A percentile compares a stretch with the other conserved stretches of the same genome.
phyloP scores from a whole-genome alignment of 257 asterid genomes.

The Penstemon davidsonii region DNA sequence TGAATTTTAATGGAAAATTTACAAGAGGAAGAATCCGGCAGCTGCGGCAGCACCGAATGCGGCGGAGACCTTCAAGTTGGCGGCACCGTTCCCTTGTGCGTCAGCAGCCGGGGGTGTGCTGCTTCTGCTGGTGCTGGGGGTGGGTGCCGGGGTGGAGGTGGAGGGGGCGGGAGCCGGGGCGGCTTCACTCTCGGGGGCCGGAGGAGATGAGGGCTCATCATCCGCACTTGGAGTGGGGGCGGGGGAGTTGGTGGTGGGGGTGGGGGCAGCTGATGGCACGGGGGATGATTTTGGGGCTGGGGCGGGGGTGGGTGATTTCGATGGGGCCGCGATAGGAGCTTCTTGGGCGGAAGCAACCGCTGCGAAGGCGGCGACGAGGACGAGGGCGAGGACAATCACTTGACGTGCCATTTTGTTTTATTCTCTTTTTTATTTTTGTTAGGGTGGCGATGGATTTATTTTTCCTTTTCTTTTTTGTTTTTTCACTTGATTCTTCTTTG shows the following conservation, averaged over 20 bases:
- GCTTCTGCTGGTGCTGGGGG: slow-evolving; percentile 15
- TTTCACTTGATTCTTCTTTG: slow-evolving; percentile 39
- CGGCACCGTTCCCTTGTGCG: slow-evolving; percentile 30
- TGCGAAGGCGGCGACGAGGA: slow-evolving; percentile 50
- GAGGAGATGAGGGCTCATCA: slow-evolving; percentile 47
- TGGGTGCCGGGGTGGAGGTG: slow-evolving; percentile 26
- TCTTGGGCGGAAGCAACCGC: slow-evolving; percentile 53
- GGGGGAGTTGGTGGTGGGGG: slow-evolving; percentile 13
- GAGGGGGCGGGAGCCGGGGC: slow-evolving; percentile 15
- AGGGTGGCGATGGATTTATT: neutral
- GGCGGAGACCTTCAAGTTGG: slow-evolving; percentile 50
- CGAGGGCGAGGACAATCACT: slow-evolving; percentile 41
- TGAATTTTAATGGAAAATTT: slow-evolving; percentile 7
- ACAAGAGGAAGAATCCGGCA: slow-evolving; percentile 52
- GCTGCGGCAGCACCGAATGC: slow-evolving; percentile 40
- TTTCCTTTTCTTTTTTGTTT: neutral
- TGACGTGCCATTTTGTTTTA: slow-evolving; percentile 59
- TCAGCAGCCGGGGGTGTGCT: slow-evolving; percentile 24
- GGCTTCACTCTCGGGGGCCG: slow-evolving; percentile 36
- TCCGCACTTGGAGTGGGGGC: slow-evolving; percentile 28
- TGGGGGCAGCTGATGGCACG: neutral
- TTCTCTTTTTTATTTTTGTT: neutral
- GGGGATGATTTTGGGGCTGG: neutral
- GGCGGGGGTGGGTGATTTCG: neutral
- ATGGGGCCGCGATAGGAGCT: slow-evolving; percentile 13